Evolutionary conservation across 129 eudicot species (phyloP).

Genomic region (Glebionis coronaria): DNA sequence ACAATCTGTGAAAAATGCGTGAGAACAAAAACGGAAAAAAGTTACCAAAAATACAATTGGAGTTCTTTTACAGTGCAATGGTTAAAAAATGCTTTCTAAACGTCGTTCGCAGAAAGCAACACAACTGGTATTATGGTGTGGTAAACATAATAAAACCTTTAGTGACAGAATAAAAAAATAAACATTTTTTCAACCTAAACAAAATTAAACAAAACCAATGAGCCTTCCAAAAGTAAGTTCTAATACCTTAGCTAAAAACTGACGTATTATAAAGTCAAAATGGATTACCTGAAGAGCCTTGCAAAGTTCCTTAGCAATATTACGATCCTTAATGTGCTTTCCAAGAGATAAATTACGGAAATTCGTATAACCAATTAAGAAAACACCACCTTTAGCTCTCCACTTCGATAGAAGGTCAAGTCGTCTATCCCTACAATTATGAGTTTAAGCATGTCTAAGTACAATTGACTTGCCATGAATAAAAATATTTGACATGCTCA

Average conservation of each 20-base stretch:
- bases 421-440: conserved; percentile 65
- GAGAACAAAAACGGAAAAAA: no score
- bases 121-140: no score
- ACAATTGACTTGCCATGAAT: conserved; percentile 2
- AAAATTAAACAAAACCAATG: background rate
- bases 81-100: no score
- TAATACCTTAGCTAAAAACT: background rate
- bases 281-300: conserved; percentile 64
- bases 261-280: background rate
- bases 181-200: no score
- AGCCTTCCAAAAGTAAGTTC: background rate
- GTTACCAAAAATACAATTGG: no score
- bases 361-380: conserved; percentile 78
- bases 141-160: no score
- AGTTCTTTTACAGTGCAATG: no score
- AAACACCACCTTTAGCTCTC: conserved; percentile 88
- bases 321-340: conserved; percentile 74
- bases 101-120: no score
- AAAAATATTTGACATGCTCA: conserved; percentile 2
- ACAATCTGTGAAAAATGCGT: no score
- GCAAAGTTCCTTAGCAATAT: conserved; percentile 60
- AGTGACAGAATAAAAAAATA: no score
- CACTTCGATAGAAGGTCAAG: conserved; percentile 76
- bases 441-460: conserved; percentile 1
- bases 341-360: conserved; percentile 86